Percentiles rank a stretch among this genome's conserved stretches.
Conservation (phyloP, 495 filamentous ascomycete genomes). For the Rostrohypoxylon terebratum region DNA sequence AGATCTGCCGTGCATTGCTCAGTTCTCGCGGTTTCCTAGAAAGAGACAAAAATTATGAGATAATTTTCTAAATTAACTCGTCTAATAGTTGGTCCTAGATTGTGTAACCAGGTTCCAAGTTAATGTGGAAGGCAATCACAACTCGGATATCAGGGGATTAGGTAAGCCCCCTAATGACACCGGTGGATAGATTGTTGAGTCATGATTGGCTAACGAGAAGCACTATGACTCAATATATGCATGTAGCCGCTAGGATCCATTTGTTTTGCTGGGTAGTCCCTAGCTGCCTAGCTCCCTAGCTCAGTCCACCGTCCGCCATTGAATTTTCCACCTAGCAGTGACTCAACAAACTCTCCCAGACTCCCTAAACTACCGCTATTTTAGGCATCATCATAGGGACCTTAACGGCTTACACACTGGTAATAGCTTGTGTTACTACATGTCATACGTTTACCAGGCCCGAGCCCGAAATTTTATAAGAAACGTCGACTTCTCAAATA, state of each 20-base stretch:
- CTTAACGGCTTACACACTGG: too few species aligned
- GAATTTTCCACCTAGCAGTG: slow-evolving; percentile 5
- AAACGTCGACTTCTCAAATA: not conserved
- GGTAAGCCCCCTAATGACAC: not conserved
- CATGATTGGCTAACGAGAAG: not conserved
- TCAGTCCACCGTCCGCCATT: not conserved
- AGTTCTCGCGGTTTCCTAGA: too few species aligned
- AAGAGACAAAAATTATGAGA: too few species aligned
- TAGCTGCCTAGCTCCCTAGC: too few species aligned
- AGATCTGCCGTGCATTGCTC: too few species aligned
- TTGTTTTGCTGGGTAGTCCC: too few species aligned
- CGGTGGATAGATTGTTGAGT: not conserved
- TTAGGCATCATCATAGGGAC: not conserved
- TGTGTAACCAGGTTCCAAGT: not conserved
- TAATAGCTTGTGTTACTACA: not conserved
- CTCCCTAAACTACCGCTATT: not conserved
- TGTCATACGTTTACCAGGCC: not conserved
- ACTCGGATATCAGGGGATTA: not conserved
- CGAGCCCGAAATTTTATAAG: too few species aligned
- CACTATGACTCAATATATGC: not conserved
- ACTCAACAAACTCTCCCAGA: not conserved
- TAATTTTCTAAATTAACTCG: too few species aligned
- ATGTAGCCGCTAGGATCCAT: not conserved
- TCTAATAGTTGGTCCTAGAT: too few species aligned
- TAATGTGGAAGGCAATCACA: not conserved